phyloP scores from a whole-genome alignment of 2,329 filamentous ascomycete genomes.

The Nothomitra cinnamomea region DNA sequence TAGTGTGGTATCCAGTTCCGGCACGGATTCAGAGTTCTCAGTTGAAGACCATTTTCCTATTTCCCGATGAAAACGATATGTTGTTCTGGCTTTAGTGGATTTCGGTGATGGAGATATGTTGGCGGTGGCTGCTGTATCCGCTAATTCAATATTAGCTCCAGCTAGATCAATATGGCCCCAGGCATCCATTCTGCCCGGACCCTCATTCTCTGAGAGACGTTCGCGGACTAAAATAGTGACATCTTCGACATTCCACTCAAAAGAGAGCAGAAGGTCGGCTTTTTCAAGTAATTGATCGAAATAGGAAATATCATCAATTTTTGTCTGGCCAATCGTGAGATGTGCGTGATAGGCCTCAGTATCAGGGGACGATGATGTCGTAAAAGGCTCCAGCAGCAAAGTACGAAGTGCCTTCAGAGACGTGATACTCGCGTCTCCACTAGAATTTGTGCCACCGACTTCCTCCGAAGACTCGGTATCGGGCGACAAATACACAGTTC shows the following conservation, averaged over 20 bases:
- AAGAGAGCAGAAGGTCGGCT: constrained; percentile 27
- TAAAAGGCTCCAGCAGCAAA: background rate
- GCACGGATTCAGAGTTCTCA: too few species aligned
- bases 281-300: constrained; percentile 37
- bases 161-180: constrained; percentile 33
- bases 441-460: too few species aligned
- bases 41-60: background rate
- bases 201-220: constrained; percentile 15
- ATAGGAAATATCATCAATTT: constrained; percentile 26
- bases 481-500: background rate
- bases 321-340: constrained; percentile 43
- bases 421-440: too few species aligned
- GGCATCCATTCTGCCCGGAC: constrained; percentile 34
- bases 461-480: too few species aligned
- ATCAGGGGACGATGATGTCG: background rate
- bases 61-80: background rate
- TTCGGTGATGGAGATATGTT: constrained; percentile 13
- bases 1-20: background rate
- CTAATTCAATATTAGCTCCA: too few species aligned
- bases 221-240: constrained; percentile 38
- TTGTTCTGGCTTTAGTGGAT: background rate
- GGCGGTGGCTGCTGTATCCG: constrained; percentile 10
- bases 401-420: background rate
- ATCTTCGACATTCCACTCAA: constrained; percentile 32
- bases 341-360: constrained; percentile 28